A percentile compares a stretch with the other conserved stretches of the same genome.
Conservation (phyloP, 2,329 filamentous ascomycete species). For the Zalaria sp. region DNA sequence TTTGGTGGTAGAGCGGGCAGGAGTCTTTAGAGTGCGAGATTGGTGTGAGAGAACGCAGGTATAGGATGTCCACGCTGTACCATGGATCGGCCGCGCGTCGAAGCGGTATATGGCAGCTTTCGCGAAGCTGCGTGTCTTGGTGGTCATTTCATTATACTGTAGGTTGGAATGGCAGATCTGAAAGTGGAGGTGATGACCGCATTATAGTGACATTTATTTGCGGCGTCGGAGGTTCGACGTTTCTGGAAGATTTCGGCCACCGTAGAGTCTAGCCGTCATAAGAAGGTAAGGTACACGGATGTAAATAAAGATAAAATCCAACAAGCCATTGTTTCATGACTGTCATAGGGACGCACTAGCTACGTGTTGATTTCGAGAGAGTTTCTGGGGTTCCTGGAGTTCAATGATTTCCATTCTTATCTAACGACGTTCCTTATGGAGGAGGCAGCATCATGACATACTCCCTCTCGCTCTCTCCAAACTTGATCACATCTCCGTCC, state of each 20-base stretch:
- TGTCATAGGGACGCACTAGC: too few species aligned
- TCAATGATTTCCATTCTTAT: too few species aligned
- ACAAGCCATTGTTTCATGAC: too few species aligned
- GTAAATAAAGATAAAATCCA: not conserved
- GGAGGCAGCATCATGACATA: constrained; percentile 82
- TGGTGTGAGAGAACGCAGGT: too few species aligned
- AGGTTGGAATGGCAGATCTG: not conserved
- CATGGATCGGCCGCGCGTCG: not conserved
- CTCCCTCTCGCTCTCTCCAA: constrained; percentile 78
- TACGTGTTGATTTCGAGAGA: too few species aligned
- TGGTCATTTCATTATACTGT: constrained; percentile 4
- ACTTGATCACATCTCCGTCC: constrained; percentile 78
- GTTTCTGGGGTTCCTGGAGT: too few species aligned
- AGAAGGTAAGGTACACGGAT: not conserved
- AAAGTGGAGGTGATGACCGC: not conserved
- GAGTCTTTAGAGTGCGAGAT: too few species aligned
- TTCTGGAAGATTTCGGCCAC: not conserved
- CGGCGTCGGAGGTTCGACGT: constrained; percentile 1
- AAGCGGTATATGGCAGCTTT: not conserved
- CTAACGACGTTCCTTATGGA: not conserved
- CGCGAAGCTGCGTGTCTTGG: not conserved
- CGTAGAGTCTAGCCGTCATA: constrained; percentile 1
- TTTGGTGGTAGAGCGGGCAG: too few species aligned
- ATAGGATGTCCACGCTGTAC: not conserved
- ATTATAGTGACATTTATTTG: not conserved